Evolutionary conservation across 129 eudicot species (phyloP).

Genomic region (Centella asiatica): DNA sequence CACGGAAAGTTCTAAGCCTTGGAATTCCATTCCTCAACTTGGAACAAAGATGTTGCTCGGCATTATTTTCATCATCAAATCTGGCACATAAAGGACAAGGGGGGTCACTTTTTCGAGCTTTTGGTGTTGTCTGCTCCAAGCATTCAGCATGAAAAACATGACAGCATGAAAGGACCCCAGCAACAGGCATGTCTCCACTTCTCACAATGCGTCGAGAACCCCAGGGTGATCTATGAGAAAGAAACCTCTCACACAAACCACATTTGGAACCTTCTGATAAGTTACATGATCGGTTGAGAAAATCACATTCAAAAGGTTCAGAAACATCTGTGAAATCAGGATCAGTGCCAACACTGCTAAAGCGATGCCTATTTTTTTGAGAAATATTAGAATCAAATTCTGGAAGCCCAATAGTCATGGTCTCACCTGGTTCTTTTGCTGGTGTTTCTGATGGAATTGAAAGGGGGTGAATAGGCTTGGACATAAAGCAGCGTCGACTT

Average conservation of each 20-base stretch:
- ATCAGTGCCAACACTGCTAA: constrained; percentile 55
- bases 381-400: constrained; percentile 34
- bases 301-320: constrained; percentile 43
- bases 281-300: constrained; percentile 24
- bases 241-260: constrained; percentile 71
- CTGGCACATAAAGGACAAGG: constrained; percentile 69
- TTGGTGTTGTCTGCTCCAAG: constrained; percentile 81
- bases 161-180: constrained; percentile 83
- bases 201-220: constrained; percentile 63
- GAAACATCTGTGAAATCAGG: constrained; percentile 50
- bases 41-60: constrained; percentile 36
- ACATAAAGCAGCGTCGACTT: constrained; percentile 68
- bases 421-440: constrained; percentile 21
- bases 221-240: constrained; percentile 92
- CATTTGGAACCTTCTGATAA: constrained; percentile 43
- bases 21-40: constrained; percentile 45
- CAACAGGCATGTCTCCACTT: constrained; percentile 76
- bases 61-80: constrained; percentile 43
- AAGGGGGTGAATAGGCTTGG: constrained; percentile 84
- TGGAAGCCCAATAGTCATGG: constrained; percentile 8
- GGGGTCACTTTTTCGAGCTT: constrained; percentile 70
- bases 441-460: constrained; percentile 41
- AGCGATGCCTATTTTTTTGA: constrained; percentile 40
- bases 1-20: constrained; percentile 41
- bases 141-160: constrained; percentile 96